Evolutionary conservation across 2,329 filamentous ascomycete genomes (phyloP), one percentile per base, ranked within the genome.

Genomic region (Whalleya microplaca): DNA sequence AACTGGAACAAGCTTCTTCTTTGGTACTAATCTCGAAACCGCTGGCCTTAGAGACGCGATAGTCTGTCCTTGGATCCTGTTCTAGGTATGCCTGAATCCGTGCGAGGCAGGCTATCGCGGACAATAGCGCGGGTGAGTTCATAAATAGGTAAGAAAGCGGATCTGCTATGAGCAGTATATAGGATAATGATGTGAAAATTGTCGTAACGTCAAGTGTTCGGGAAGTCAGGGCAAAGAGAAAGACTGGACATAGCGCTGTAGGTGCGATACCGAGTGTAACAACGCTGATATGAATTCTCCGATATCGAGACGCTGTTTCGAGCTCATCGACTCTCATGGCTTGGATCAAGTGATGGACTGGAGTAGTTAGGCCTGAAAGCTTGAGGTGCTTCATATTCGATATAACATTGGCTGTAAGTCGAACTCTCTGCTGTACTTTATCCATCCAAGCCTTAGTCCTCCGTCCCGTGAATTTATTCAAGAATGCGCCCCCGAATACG

Each of bases 161-260:
- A 7, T 67, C 63, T 1, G 72, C 59, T 16, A 79, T 60, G 0
- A 80, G 64, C 1, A 73, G 63, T 14, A 79, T 72, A 14, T 77
- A 70, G 0, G 77, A 77, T 1, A 79, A 52, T 0, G 73, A 73
- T 0, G 78, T 76, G 45, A 79, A 80, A n/a, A 78, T 66, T 21
- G 65, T 65, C 0, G 73, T 66, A 5, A 69, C 64, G 47, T 73
- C 68, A 1, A 76, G 56, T 27, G 62, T 70, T 42, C 69, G 55
- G 9, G 66, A 69, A 2, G 71, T 70, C 16, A 78, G 56, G 3
- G 69, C 69, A 58, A 79, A 78, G 1, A 76, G 76, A 3, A 67
- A 65, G 1, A 76, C 66, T 2, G 76, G 75, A 0, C 75, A 72
- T 14, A 78, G 54, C 6, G 69, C 60, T 2, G 67, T 52, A 43